These are phyloP conservation scores for Spergularia bocconei DNA, from an alignment of 148 eudicot genomes.

Conservation along the genomic window DNA sequence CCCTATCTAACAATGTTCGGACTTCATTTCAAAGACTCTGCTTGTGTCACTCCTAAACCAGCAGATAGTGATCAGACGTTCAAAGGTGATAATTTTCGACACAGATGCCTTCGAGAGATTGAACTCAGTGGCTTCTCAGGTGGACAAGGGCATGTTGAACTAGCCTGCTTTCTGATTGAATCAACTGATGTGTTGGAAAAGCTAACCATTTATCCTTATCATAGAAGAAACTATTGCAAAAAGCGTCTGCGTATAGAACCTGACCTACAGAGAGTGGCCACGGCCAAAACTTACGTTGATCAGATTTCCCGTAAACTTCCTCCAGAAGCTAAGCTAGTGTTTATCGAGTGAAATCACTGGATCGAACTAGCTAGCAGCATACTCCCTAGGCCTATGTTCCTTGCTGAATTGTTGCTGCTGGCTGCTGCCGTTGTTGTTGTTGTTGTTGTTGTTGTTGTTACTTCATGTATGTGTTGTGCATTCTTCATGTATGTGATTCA, in stretches of 20 bases:
- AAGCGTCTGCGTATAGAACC: background rate
- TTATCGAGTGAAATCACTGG: background rate
- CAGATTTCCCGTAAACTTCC: conserved; percentile 25
- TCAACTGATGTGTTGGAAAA: conserved; percentile 14
- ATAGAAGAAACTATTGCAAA: conserved; percentile 6
- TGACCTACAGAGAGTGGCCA: too few relatives aligned
- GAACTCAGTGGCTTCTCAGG: conserved; percentile 25
- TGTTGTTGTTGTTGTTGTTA: too few relatives aligned
- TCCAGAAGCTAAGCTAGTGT: conserved; percentile 9
- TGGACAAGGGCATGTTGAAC: conserved; percentile 11
- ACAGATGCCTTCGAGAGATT: conserved; percentile 15
- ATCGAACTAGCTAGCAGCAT: too few relatives aligned
- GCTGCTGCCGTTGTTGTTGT: too few relatives aligned
- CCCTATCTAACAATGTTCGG: conserved; percentile 10
- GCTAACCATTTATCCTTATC: conserved; percentile 3
- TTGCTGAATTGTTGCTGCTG: too few relatives aligned
- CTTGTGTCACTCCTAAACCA: background rate
- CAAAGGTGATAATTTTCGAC: background rate
- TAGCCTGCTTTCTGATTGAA: conserved; percentile 22
- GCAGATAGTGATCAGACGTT: background rate
- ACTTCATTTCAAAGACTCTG: conserved; percentile 2
- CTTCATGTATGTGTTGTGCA: too few relatives aligned
- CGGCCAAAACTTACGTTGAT: conserved; percentile 10
- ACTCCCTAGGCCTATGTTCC: too few relatives aligned
- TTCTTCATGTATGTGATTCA: too few relatives aligned